Percentiles rank a stretch among this genome's conserved stretches.
Conservation (phyloP, 352 stramenopile genomes). For the Pythium coloratum region DNA sequence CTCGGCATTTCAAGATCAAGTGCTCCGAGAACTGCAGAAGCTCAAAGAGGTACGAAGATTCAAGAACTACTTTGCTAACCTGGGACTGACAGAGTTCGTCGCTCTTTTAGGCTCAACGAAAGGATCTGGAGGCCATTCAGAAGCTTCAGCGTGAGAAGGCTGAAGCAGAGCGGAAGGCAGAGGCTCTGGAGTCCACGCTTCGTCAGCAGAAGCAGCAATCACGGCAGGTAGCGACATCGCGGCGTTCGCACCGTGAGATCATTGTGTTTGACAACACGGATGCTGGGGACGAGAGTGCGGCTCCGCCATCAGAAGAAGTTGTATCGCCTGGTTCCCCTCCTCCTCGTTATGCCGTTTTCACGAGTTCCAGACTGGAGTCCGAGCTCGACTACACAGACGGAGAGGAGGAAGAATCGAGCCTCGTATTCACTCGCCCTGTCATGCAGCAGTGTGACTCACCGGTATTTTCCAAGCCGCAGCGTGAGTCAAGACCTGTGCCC, state of each 20-base stretch:
- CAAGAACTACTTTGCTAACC: too few relatives aligned
- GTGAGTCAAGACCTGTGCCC: background rate
- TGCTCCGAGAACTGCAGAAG: conserved; percentile 49
- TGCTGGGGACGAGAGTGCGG: conserved; percentile 19
- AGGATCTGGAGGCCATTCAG: conserved; percentile 41
- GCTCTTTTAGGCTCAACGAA: conserved; percentile 32
- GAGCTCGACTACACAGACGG: conserved; percentile 17
- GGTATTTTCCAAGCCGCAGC: conserved; percentile 16
- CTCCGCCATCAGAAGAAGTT: conserved; percentile 14
- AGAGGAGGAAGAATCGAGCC: conserved; percentile 1
- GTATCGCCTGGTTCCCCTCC: background rate
- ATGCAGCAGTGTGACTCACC: conserved; percentile 27
- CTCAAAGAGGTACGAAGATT: conserved; percentile 40
- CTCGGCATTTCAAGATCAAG: conserved; percentile 39
- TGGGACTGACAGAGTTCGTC: too few relatives aligned
- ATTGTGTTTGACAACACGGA: conserved; percentile 21
- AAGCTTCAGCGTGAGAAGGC: conserved; percentile 39
- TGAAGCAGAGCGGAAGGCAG: conserved; percentile 33
- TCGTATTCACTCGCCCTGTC: background rate
- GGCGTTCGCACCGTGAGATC: background rate
- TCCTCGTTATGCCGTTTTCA: conserved; percentile 5
- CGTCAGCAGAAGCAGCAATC: conserved; percentile 9
- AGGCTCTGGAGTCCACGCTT: conserved; percentile 29
- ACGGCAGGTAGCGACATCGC: background rate
- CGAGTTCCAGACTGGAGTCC: background rate